Conservation (phyloP, 2,329 filamentous ascomycete genomes). For the Rachicladosporium sp. region DNA sequence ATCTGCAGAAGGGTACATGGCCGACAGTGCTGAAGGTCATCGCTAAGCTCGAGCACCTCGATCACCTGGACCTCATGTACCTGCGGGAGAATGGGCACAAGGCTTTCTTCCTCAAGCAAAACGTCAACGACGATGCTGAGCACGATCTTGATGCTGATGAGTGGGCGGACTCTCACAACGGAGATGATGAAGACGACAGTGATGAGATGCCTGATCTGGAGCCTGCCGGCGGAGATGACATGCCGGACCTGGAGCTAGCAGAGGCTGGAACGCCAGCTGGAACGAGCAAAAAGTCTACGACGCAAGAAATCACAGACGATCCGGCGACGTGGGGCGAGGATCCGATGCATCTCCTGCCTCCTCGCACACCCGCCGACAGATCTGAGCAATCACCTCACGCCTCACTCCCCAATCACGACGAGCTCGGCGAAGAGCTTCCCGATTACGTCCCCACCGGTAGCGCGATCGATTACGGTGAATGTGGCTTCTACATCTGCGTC, state of each 20-base stretch:
- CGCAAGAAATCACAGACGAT: too few relatives aligned
- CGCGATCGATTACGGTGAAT: conserved; percentile 4
- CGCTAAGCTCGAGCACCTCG: conserved; percentile 10
- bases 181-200: conserved; percentile 2
- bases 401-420: not conserved
- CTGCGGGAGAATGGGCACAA: conserved; percentile 11
- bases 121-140: conserved; percentile 1
- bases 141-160: not conserved
- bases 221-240: conserved; percentile 2
- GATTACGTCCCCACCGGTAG: not conserved
- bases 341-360: too few relatives aligned
- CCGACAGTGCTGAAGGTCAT: conserved; percentile 13
- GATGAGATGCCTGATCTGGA: not conserved
- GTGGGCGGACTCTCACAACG: not conserved
- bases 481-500: conserved; percentile 14
- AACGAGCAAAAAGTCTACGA: too few relatives aligned
- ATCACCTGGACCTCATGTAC: conserved; percentile 19
- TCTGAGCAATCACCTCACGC: too few relatives aligned
- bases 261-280: not conserved
- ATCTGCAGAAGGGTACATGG: conserved; percentile 15
- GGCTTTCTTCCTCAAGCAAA: conserved; percentile 16
- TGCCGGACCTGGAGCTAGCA: conserved; percentile 8
- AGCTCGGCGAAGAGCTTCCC: conserved; percentile 1
- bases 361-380: too few relatives aligned
- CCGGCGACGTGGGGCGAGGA: too few relatives aligned